Evolutionary conservation across 805 yeast genomes (phyloP).

Genomic region (Torulaspora franciscae): DNA sequence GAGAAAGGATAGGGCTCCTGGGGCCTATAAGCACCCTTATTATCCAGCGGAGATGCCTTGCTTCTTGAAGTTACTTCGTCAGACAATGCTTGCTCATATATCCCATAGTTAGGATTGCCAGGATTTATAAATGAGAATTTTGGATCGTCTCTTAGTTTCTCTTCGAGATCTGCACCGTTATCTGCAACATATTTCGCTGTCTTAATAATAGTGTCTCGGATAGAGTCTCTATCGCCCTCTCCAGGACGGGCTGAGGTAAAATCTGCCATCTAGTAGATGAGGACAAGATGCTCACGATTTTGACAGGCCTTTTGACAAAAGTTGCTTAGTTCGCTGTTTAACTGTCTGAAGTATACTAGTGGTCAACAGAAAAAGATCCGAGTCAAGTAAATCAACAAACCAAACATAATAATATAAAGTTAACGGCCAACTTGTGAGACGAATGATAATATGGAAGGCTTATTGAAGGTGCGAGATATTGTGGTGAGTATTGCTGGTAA

Average conservation of each 20-base stretch:
- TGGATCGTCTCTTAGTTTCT: conserved; percentile 48
- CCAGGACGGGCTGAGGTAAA: neutral
- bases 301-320: too few relatives aligned
- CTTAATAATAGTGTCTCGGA: conserved; percentile 54
- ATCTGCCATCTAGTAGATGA: neutral
- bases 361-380: neutral
- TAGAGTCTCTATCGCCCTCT: conserved; percentile 29
- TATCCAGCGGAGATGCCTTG: neutral
- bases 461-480: conserved; percentile 25
- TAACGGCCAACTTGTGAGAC: neutral
- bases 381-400: neutral
- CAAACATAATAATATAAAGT: neutral
- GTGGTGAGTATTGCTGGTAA: conserved; percentile 23
- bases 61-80: neutral
- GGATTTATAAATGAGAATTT: conserved; percentile 62
- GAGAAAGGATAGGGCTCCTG: conserved; percentile 27
- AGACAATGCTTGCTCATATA: conserved; percentile 38
- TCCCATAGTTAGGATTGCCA: conserved; percentile 51
- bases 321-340: too few relatives aligned
- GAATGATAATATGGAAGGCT: conserved; percentile 20
- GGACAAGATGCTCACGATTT: too few relatives aligned
- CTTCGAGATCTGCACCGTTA: conserved; percentile 65
- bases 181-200: conserved; percentile 66
- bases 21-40: conserved; percentile 20
- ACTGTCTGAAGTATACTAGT: neutral